Evolutionary conservation across 2,329 filamentous ascomycete species (phyloP).

Genomic region (Clarireedia homoeocarpa): DNA sequence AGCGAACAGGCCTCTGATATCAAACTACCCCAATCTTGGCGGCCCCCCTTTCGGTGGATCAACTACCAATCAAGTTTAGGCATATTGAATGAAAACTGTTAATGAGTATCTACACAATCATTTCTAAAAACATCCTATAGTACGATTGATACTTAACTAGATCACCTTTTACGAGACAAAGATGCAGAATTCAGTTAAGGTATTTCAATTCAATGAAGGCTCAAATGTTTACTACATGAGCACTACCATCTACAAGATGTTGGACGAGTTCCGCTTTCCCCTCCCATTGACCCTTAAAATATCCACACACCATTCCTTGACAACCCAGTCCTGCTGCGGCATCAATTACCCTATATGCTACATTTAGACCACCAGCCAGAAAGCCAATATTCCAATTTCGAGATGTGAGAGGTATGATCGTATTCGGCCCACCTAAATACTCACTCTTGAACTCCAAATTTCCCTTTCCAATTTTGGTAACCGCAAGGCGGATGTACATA

Average conservation of each 20-base stretch:
- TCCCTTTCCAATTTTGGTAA: constrained; percentile 16
- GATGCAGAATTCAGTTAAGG: too few species aligned
- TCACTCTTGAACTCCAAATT: constrained; percentile 17
- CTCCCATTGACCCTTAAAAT: neutral
- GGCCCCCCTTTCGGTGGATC: neutral
- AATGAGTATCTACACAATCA: neutral
- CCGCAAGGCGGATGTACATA: constrained; percentile 18
- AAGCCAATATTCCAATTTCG: constrained; percentile 3
- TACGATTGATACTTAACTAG: too few species aligned
- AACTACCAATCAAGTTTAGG: neutral
- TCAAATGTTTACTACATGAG: constrained; percentile 7
- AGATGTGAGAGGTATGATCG: neutral
- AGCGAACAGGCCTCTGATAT: constrained; percentile 2
- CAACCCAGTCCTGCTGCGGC: constrained; percentile 24
- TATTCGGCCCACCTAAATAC: neutral
- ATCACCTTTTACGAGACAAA: too few species aligned
- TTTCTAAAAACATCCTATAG: neutral
- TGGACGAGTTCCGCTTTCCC: neutral
- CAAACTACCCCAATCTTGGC: neutral
- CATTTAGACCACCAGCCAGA: neutral
- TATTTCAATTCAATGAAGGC: neutral
- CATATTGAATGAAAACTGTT: neutral
- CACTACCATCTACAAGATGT: neutral
- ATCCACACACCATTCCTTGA: neutral
- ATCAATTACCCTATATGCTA: constrained; percentile 14